Evolutionary conservation across 2,329 filamentous ascomycete genomes (phyloP).

Genomic region (Aspergillus persii): DNA sequence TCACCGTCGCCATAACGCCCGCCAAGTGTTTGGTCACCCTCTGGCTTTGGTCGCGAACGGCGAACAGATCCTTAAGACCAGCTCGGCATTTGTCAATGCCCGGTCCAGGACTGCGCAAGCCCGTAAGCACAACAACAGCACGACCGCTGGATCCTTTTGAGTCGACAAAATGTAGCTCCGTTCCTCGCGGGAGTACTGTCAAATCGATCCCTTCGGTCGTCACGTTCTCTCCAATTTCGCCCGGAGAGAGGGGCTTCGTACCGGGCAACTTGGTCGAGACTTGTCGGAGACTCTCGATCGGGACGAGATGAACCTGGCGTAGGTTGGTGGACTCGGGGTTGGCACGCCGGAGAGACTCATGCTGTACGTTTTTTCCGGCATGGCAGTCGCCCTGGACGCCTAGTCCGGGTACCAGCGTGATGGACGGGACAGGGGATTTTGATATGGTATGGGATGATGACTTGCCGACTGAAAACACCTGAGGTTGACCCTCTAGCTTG

Average conservation of each 20-base stretch:
- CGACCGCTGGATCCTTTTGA: neutral
- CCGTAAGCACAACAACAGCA: conserved; percentile 1
- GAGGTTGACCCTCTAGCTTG: neutral
- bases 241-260: neutral
- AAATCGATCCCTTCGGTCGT: conserved; percentile 15
- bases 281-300: neutral
- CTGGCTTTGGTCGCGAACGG: neutral
- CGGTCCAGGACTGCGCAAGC: neutral
- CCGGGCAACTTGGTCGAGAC: neutral
- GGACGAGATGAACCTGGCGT: conserved; percentile 1
- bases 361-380: neutral
- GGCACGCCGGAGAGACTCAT: neutral
- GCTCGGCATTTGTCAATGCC: conserved; percentile 1
- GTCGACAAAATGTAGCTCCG: conserved; percentile 10
- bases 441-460: neutral
- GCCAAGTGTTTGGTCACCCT: neutral
- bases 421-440: neutral
- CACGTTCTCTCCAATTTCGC: conserved; percentile 11
- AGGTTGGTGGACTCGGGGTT: neutral
- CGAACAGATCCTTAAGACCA: conserved; percentile 1
- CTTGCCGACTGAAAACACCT: neutral
- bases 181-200: neutral
- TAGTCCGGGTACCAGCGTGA: neutral
- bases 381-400: conserved; percentile 2
- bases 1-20: conserved; percentile 4